Conservation (phyloP, 805 yeast species). For the Isabelozyma pseudorhagii region DNA sequence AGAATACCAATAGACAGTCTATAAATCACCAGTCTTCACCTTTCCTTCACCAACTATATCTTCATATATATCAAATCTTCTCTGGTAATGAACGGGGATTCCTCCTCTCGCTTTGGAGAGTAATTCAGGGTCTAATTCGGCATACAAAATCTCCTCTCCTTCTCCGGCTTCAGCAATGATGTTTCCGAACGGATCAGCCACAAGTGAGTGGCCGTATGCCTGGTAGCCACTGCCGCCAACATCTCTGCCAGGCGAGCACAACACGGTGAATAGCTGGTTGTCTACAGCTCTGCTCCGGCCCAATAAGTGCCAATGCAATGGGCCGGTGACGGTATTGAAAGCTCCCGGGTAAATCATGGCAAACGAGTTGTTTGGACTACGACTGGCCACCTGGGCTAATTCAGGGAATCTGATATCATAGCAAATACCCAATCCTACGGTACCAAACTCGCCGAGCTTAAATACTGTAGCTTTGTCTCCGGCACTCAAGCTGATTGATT, state of each 20-base stretch:
- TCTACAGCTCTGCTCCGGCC: conserved; percentile 75
- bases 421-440: conserved; percentile 72
- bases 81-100: conserved; percentile 42
- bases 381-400: conserved; percentile 64
- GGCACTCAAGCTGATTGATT: conserved; percentile 64
- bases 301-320: conserved; percentile 75
- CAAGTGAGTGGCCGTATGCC: conserved; percentile 45
- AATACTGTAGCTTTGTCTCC: conserved; percentile 75
- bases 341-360: conserved; percentile 85
- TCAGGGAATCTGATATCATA: conserved; percentile 76
- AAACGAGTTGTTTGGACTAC: conserved; percentile 56
- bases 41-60: conserved; percentile 29
- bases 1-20: conserved; percentile 1
- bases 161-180: conserved; percentile 45
- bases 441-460: conserved; percentile 53
- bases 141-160: conserved; percentile 41
- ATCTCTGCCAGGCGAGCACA: conserved; percentile 90
- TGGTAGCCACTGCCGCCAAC: conserved; percentile 43
- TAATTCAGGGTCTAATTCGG: conserved; percentile 37
- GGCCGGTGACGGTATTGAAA: conserved; percentile 81
- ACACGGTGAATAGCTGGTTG: conserved; percentile 65
- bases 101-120: conserved; percentile 39
- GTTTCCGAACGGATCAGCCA: conserved; percentile 40
- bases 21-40: conserved; percentile 25
- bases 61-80: conserved; percentile 41